Conservation (phyloP, 2,329 filamentous ascomycete genomes). For the Fusarium circinatum region DNA sequence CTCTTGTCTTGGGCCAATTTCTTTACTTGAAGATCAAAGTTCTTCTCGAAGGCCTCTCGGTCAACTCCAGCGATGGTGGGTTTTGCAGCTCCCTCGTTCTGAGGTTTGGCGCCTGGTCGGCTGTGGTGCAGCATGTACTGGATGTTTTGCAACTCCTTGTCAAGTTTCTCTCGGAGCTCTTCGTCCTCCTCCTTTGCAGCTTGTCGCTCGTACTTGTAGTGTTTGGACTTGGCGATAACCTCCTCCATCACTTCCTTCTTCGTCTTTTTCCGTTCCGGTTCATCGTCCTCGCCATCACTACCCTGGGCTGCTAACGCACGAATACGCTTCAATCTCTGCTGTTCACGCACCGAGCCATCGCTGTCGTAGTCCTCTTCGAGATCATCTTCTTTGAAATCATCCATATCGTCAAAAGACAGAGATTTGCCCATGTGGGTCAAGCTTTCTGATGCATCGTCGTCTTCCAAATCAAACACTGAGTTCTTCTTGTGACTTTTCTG, state of each 20-base stretch:
- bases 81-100: constrained; percentile 37
- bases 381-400: constrained; percentile 86
- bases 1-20: constrained; percentile 86
- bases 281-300: constrained; percentile 61
- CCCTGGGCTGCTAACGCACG: constrained; percentile 58
- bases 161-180: constrained; percentile 83
- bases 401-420: constrained; percentile 70
- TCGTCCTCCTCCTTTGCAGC: constrained; percentile 93
- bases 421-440: constrained; percentile 88
- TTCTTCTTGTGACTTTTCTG: constrained; percentile 80
- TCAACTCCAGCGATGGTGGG: constrained; percentile 63
- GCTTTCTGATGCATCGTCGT: constrained; percentile 68
- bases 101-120: constrained; percentile 53
- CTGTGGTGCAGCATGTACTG: constrained; percentile 73
- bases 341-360: constrained; percentile 64
- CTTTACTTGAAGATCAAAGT: constrained; percentile 87
- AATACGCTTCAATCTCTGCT: constrained; percentile 66
- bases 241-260: constrained; percentile 99
- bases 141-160: constrained; percentile 83
- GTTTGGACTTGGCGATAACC: constrained; percentile 95
- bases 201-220: constrained; percentile 94
- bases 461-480: constrained; percentile 90
- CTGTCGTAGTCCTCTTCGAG: constrained; percentile 70
- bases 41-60: constrained; percentile 77
- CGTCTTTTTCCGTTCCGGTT: constrained; percentile 88